Conservation (phyloP, 345 rosid species). For the Fremontodendron californicum region DNA sequence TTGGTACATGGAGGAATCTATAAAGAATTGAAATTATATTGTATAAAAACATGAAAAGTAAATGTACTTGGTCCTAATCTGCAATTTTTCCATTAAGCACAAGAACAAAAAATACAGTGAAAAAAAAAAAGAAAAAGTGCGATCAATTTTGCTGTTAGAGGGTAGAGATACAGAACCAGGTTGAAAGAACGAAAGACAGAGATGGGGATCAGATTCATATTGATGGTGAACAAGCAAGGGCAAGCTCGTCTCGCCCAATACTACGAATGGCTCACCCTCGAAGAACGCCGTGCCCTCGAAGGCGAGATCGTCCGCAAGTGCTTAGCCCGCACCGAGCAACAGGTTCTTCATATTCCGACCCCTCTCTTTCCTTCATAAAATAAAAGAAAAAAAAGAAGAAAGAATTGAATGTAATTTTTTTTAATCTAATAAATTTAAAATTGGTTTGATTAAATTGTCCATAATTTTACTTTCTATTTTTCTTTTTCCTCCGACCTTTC, state of each 20-base stretch:
- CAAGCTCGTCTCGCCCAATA: constrained; percentile 98
- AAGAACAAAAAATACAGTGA: no score
- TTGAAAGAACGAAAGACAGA: not conserved
- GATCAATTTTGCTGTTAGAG: not conserved
- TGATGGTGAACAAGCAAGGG: constrained; percentile 99
- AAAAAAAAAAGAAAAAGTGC: not conserved
- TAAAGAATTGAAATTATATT: not conserved
- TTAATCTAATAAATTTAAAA: not conserved
- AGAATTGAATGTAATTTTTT: not conserved
- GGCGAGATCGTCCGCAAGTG: constrained; percentile 99
- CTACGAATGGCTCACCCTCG: constrained; percentile 97
- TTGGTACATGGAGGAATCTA: not conserved
- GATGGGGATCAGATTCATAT: constrained; percentile 93
- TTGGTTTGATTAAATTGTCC: not conserved
- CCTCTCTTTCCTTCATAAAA: not conserved
- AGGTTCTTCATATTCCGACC: constrained; percentile 37
- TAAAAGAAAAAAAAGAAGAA: no score
- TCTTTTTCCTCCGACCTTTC: not conserved
- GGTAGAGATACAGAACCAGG: not conserved
- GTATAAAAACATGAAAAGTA: not conserved
- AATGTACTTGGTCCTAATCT: not conserved
- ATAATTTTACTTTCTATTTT: not conserved
- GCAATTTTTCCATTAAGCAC: not conserved
- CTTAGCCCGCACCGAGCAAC: constrained; percentile 93
- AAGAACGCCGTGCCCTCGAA: constrained; percentile 96